phyloP scores from a whole-genome alignment of 805 yeast species.

The Cyberlindnera xylosilytica region DNA sequence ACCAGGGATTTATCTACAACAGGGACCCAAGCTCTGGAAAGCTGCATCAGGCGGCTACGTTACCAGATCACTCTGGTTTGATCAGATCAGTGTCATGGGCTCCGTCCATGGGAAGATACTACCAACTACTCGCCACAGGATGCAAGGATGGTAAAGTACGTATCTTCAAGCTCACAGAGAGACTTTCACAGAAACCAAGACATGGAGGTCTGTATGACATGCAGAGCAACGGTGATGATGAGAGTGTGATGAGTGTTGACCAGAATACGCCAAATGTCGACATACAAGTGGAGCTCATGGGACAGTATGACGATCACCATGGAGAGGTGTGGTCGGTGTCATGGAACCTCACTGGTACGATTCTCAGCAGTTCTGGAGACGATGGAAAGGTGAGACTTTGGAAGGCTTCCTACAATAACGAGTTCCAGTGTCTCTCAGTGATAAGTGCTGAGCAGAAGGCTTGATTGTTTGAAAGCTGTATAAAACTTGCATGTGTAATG shows the following conservation, averaged over 20 bases:
- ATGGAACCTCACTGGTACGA: slow-evolving; percentile 94
- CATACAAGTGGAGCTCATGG: slow-evolving; percentile 54
- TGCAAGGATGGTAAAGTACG: slow-evolving; percentile 93
- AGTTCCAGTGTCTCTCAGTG: slow-evolving; percentile 90
- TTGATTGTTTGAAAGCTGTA: too few relatives aligned
- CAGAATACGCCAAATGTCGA: slow-evolving; percentile 27
- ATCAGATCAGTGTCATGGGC: slow-evolving; percentile 95
- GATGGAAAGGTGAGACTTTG: slow-evolving; percentile 90
- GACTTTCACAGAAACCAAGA: slow-evolving; percentile 13
- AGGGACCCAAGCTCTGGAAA: slow-evolving; percentile 46
- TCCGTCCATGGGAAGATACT: slow-evolving; percentile 89
- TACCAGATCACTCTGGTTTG: slow-evolving; percentile 83
- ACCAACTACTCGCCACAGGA: slow-evolving; percentile 89
- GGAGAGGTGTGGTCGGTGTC: slow-evolving; percentile 95
- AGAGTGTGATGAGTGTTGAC: slow-evolving; percentile 17
- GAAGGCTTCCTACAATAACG: slow-evolving; percentile 83
- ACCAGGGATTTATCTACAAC: slow-evolving; percentile 79
- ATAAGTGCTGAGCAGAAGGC: slow-evolving; percentile 51
- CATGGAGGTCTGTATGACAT: not conserved
- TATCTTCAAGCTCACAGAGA: slow-evolving; percentile 69
- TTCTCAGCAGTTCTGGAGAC: slow-evolving; percentile 90
- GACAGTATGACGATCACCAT: slow-evolving; percentile 71
- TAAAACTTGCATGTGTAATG: too few relatives aligned
- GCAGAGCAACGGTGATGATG: slow-evolving; percentile 13
- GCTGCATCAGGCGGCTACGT: slow-evolving; percentile 52